Evolutionary conservation across 2,329 filamentous ascomycete genomes (phyloP).

Genomic region (Trichoderma pleuroti): DNA sequence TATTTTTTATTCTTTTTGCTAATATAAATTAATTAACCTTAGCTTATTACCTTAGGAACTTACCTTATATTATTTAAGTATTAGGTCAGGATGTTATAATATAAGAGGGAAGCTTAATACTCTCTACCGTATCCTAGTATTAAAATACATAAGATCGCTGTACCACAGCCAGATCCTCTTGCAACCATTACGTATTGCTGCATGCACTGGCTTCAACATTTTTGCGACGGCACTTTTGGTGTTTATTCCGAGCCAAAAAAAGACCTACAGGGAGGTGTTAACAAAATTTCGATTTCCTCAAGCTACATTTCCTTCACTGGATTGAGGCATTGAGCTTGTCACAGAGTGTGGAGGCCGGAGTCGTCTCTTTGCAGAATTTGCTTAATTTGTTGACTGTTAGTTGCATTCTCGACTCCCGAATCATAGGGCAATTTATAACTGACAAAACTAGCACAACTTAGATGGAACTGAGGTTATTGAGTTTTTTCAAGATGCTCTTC

Average conservation of each 20-base stretch:
- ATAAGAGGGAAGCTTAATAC: no score
- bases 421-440: neutral
- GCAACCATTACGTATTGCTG: conserved; percentile 20
- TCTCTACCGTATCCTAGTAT: neutral
- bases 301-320: neutral
- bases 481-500: conserved; percentile 9
- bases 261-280: neutral
- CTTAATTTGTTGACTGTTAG: neutral
- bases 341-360: neutral
- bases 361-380: neutral
- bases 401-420: neutral
- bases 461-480: neutral
- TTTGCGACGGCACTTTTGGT: neutral
- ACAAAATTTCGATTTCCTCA: neutral
- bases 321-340: neutral
- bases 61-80: no score
- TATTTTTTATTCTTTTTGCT: no score
- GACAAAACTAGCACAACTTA: neutral
- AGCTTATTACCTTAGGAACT: no score
- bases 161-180: neutral
- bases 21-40: no score
- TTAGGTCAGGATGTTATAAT: no score
- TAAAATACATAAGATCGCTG: neutral
- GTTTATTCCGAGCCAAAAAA: neutral
- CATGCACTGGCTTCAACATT: conserved; percentile 23